These are phyloP conservation scores for Inonotus obliquus DNA, from an alignment of 1,284 basidiomycete genomes.

Conservation along the genomic window DNA sequence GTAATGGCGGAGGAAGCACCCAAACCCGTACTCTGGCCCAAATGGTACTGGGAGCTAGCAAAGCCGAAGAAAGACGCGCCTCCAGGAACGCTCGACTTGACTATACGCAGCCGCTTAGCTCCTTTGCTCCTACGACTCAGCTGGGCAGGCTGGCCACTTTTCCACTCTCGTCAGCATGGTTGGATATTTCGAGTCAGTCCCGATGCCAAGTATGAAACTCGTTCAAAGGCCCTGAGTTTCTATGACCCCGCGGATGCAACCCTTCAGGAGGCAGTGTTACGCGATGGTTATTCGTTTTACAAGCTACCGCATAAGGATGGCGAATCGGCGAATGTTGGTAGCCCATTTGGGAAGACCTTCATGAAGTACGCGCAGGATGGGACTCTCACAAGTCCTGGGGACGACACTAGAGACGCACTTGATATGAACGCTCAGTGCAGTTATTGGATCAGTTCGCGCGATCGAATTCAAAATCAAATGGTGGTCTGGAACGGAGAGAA, in stretches of 20 bases:
- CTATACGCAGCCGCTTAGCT: conserved; percentile 79
- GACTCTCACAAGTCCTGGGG: conserved; percentile 73
- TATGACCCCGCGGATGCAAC: conserved; percentile 55
- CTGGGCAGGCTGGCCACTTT: conserved; percentile 86
- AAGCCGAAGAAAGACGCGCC: conserved; percentile 61
- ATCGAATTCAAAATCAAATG: conserved; percentile 91
- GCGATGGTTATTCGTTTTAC: conserved; percentile 64
- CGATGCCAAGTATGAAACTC: conserved; percentile 32
- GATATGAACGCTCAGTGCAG: conserved; percentile 94
- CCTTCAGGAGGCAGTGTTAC: conserved; percentile 42
- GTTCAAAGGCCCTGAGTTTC: conserved; percentile 48
- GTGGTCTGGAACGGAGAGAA: conserved; percentile 76
- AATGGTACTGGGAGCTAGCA: conserved; percentile 95
- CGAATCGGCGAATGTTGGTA: conserved; percentile 91
- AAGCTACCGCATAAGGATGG: conserved; percentile 97
- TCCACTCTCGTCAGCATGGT: conserved; percentile 84
- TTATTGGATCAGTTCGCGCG: conserved; percentile 96
- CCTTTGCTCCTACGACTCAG: conserved; percentile 85
- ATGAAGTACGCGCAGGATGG: conserved; percentile 86
- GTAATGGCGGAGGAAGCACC: background rate
- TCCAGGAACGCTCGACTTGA: conserved; percentile 78
- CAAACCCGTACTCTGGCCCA: conserved; percentile 63
- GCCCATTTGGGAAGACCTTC: conserved; percentile 87
- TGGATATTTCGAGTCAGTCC: conserved; percentile 84
- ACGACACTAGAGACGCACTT: conserved; percentile 79